These are phyloP conservation scores for Cyberlindnera veronae DNA, from an alignment of 805 yeast species.

Conservation along the genomic window DNA sequence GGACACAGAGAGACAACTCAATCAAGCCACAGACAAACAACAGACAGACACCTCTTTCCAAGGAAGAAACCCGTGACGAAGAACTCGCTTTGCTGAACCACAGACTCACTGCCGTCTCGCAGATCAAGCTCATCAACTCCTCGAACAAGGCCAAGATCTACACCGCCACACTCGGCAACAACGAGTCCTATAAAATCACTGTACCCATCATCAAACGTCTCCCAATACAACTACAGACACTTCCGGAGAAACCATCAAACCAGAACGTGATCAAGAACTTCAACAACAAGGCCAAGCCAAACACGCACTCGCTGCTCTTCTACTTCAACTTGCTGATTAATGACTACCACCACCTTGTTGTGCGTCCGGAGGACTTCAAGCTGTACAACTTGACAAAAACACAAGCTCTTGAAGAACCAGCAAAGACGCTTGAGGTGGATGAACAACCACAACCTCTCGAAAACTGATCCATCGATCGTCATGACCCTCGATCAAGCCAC, in stretches of 20 bases:
- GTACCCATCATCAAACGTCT: slow-evolving; percentile 18
- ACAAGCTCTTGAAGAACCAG: not conserved
- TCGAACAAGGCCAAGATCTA: slow-evolving; percentile 18
- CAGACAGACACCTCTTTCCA: too few relatives aligned
- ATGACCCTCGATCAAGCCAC: not conserved
- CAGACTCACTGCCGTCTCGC: slow-evolving; percentile 7
- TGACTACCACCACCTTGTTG: slow-evolving; percentile 17
- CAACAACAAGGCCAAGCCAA: slow-evolving; percentile 17
- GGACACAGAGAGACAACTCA: not conserved
- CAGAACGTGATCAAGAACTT: slow-evolving; percentile 23
- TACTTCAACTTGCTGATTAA: slow-evolving; percentile 22
- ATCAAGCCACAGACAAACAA: not conserved
- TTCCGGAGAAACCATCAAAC: slow-evolving; percentile 11
- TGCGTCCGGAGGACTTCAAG: slow-evolving; percentile 15
- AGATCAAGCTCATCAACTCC: slow-evolving; percentile 21
- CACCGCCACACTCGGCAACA: slow-evolving; percentile 12
- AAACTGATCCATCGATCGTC: too few relatives aligned
- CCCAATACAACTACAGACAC: slow-evolving; percentile 13
- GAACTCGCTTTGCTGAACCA: slow-evolving; percentile 18
- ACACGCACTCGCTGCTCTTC: slow-evolving; percentile 17
- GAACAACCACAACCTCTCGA: too few relatives aligned
- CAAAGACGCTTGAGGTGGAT: not conserved
- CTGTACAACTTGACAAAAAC: slow-evolving; percentile 18
- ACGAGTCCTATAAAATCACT: slow-evolving; percentile 17
- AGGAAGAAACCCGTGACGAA: slow-evolving; percentile 10